A percentile compares a stretch with the other conserved stretches of the same genome.
Evolutionary conservation across 2,329 filamentous ascomycete genomes (phyloP).

Genomic region (Fusarium coffeatum): DNA sequence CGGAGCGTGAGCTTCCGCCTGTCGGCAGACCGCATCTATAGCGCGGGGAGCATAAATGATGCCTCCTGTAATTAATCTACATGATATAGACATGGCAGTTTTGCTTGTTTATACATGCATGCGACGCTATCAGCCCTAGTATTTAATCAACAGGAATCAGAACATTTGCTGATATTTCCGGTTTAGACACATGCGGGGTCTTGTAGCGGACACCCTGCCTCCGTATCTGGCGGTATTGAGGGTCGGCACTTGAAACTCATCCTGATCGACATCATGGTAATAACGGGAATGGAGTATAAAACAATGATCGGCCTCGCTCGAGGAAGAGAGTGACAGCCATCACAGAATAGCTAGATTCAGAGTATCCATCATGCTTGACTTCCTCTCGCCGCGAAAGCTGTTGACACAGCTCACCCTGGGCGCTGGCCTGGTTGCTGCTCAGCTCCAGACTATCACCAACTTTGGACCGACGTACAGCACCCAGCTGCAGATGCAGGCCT

Average conservation of each 20-base stretch:
- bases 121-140: neutral
- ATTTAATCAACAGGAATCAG: neutral
- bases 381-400: slow-evolving; percentile 3
- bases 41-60: slow-evolving; percentile 1
- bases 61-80: neutral
- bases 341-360: too few relatives aligned
- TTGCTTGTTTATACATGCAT: slow-evolving; percentile 2
- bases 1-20: slow-evolving; percentile 1
- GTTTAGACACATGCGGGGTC: neutral
- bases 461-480: slow-evolving; percentile 12
- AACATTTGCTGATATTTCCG: neutral
- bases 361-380: neutral
- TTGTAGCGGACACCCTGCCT: neutral
- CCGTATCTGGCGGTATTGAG: slow-evolving; percentile 8
- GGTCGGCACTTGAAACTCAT: slow-evolving; percentile 7
- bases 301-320: neutral
- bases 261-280: neutral
- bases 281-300: neutral
- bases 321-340: neutral
- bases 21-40: neutral
- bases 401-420: slow-evolving; percentile 11
- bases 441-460: slow-evolving; percentile 22
- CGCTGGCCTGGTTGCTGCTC: slow-evolving; percentile 15
- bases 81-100: neutral
- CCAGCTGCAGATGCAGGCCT: slow-evolving; percentile 4